A percentile compares a stretch with the other conserved stretches of the same genome.
These are phyloP conservation scores for Penicillium sp. DNA, from an alignment of 2,329 filamentous ascomycete species.

Conservation along the genomic window DNA sequence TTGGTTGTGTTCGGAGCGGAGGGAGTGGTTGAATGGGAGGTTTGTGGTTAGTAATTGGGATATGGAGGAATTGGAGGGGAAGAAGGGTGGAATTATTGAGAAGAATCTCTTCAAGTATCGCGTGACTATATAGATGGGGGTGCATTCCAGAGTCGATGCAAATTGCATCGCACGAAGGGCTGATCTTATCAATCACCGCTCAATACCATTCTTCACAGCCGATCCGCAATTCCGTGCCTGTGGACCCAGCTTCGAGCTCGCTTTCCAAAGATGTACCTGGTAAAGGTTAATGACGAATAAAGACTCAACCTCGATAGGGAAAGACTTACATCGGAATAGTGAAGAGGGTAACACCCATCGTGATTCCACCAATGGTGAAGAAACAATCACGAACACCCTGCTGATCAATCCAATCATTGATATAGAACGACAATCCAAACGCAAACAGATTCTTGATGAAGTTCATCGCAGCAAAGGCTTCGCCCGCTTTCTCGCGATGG, in stretches of 20 bases:
- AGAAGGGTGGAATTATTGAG: slow-evolving; percentile 46
- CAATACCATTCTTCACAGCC: slow-evolving; percentile 7
- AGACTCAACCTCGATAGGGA: neutral
- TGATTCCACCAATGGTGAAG: slow-evolving; percentile 42
- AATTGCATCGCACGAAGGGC: neutral
- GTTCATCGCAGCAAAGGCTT: slow-evolving; percentile 44
- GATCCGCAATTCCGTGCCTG: slow-evolving; percentile 21
- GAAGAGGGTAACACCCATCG: slow-evolving; percentile 31
- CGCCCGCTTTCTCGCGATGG: slow-evolving; percentile 40
- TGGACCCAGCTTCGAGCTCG: slow-evolving; percentile 25
- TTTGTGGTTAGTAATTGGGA: slow-evolving; percentile 52
- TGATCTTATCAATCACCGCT: neutral
- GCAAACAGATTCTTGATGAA: slow-evolving; percentile 45
- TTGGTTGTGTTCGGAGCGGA: slow-evolving; percentile 45
- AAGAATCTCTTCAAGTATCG: slow-evolving; percentile 17
- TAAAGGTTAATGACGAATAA: neutral
- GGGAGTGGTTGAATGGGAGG: slow-evolving; percentile 50
- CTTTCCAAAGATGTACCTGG: slow-evolving; percentile 27
- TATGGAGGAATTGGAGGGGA: slow-evolving; percentile 47
- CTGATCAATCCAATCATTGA: slow-evolving; percentile 43
- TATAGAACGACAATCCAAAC: slow-evolving; percentile 44
- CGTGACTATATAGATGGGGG: neutral
- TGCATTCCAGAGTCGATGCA: neutral
- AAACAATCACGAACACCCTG: slow-evolving; percentile 42
- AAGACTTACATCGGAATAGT: slow-evolving; percentile 36